Evolutionary conservation across 2,329 filamentous ascomycete genomes (phyloP), one percentile per base, ranked within the genome.

Genomic region (Fusarium concolor): DNA sequence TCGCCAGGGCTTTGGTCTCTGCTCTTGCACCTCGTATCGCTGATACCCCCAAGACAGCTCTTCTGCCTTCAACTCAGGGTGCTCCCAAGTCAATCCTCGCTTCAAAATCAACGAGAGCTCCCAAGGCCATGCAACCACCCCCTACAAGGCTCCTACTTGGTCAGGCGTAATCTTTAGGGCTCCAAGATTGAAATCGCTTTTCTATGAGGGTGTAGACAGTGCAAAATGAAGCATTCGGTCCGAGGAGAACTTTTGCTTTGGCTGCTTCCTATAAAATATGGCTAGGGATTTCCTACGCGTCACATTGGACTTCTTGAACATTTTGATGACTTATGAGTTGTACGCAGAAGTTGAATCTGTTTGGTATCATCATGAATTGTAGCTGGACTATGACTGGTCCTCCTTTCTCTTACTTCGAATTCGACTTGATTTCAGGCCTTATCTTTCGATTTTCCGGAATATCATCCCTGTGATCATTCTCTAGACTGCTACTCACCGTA

Each of bases 41-140:
- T 2, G 39, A 59, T 2, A 22, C 45, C 2, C 68, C 70, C 10
- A 31, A 53, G 12, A 38, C 18, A 26, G 56, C 54, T 20, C 42
- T 52, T 10, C 15, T 51, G 5, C 70, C 67, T 14, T 44, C 37
- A 26, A 59, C 56, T 4, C 53, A 29, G 28, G 52, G 37, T 9
- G 57, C 46, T 5, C 70, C 68, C 24, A 51, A 39, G 18, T 45
- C 54, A 3, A 35, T 44, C 2, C 51, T 70, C 1, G 52, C 46
- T 41, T 69, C 70, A 3, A 26, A 10, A 2, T 26, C 59, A 17
- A 20, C n/a, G 11, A 50, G 28, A 7, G 18, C 33, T 10, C 45
- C 59, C 14, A 55, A 42, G 28, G 17, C 12, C 2, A 15, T 64
- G 12, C n/a, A 26, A 6, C 52, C 33, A 10, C 58, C 49, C 22